phyloP scores from a whole-genome alignment of 495 filamentous ascomycete species.

The Lasiosphaeria hispida region DNA sequence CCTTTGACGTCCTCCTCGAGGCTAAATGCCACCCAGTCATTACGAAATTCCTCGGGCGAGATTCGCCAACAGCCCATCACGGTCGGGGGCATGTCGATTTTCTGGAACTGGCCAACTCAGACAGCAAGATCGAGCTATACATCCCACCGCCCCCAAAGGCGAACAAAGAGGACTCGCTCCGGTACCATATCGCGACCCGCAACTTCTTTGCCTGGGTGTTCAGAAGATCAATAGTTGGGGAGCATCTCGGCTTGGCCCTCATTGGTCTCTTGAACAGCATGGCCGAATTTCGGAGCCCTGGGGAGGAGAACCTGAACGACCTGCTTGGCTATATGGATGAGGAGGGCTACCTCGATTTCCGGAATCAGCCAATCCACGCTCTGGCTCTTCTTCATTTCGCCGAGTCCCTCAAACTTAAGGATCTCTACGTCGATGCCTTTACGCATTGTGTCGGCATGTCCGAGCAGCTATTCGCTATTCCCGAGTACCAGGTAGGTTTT shows the following conservation, averaged over 20 bases:
- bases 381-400: slow-evolving; percentile 59
- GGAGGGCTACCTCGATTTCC: slow-evolving; percentile 60
- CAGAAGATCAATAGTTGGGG: slow-evolving; percentile 58
- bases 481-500: slow-evolving; percentile 54
- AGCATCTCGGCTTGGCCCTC: slow-evolving; percentile 54
- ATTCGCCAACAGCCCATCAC: slow-evolving; percentile 17
- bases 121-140: slow-evolving; percentile 53
- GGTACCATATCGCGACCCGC: slow-evolving; percentile 61
- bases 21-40: slow-evolving; percentile 53
- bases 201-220: slow-evolving; percentile 69
- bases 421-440: slow-evolving; percentile 62
- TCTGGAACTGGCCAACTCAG: slow-evolving; percentile 17
- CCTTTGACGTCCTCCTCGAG: slow-evolving; percentile 48
- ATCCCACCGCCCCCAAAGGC: slow-evolving; percentile 55
- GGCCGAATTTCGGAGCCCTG: slow-evolving; percentile 48
- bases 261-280: slow-evolving; percentile 58
- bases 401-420: slow-evolving; percentile 54
- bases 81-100: slow-evolving; percentile 17
- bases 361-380: slow-evolving; percentile 57
- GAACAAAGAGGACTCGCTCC: slow-evolving; percentile 48
- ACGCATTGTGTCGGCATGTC: slow-evolving; percentile 68
- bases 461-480: slow-evolving; percentile 46
- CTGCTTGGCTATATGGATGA: slow-evolving; percentile 56
- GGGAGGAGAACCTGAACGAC: slow-evolving; percentile 49
- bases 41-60: slow-evolving; percentile 43